Conservation (phyloP, 257 asterid species). For the Penstemon barbatus region DNA sequence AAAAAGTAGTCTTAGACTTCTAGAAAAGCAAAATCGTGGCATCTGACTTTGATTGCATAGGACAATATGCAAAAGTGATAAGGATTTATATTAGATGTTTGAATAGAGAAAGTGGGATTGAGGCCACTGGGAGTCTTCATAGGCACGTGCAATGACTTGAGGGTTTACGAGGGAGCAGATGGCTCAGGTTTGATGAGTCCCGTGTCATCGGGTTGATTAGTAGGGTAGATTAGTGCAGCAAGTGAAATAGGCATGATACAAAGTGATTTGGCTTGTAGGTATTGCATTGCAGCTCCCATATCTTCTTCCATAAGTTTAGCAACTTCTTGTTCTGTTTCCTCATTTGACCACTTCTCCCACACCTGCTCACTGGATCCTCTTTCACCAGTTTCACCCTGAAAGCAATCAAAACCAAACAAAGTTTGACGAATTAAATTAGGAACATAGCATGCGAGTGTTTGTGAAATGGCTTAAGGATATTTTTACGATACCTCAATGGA, state of each 20-base stretch:
- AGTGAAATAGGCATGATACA: conserved; percentile 93
- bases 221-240: conserved; percentile 77
- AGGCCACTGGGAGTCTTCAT: conserved; percentile 39
- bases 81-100: conserved; percentile 22
- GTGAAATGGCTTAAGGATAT: neutral
- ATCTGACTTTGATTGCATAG: conserved; percentile 44
- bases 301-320: conserved; percentile 88
- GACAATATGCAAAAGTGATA: conserved; percentile 26
- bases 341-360: conserved; percentile 92
- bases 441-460: neutral
- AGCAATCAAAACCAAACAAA: conserved; percentile 7
- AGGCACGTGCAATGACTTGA: conserved; percentile 39
- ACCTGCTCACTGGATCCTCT: conserved; percentile 51
- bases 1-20: conserved; percentile 6
- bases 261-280: conserved; percentile 81
- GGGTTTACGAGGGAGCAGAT: conserved; percentile 53
- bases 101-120: conserved; percentile 27
- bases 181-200: conserved; percentile 63
- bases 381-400: conserved; percentile 56
- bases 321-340: conserved; percentile 73
- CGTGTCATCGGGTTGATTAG: conserved; percentile 49
- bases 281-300: conserved; percentile 83
- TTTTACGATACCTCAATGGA: conserved; percentile 55
- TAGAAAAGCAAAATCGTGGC: conserved; percentile 33
- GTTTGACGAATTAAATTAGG: neutral